Evolutionary conservation across 768 basidiomycete genomes (phyloP).

Genomic region (Lactarius vividus): DNA sequence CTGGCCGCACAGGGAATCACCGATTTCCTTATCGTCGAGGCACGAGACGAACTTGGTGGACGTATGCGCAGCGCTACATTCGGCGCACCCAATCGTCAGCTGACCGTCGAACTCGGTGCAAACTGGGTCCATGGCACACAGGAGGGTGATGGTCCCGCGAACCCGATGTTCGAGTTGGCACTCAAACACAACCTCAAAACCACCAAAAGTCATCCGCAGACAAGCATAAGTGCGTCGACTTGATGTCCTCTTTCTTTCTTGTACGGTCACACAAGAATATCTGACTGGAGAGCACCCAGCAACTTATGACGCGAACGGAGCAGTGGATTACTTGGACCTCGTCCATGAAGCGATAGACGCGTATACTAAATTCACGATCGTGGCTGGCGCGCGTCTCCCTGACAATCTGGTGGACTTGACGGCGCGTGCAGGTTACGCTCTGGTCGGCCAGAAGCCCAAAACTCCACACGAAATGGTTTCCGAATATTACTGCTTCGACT

Average conservation of each 20-base stretch:
- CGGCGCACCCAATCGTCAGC: constrained; percentile 38
- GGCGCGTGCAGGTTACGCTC: constrained; percentile 47
- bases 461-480: constrained; percentile 48
- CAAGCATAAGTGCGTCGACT: constrained; percentile 34
- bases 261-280: background rate
- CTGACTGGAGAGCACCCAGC: constrained; percentile 33
- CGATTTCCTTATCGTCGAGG: constrained; percentile 60
- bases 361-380: constrained; percentile 39
- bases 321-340: constrained; percentile 45
- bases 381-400: constrained; percentile 44
- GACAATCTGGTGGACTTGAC: constrained; percentile 47
- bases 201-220: constrained; percentile 37
- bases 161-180: constrained; percentile 55
- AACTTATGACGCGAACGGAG: constrained; percentile 50
- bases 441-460: constrained; percentile 44
- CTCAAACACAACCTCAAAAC: constrained; percentile 49
- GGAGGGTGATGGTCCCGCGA: constrained; percentile 43
- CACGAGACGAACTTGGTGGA: constrained; percentile 51
- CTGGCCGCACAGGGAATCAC: constrained; percentile 50
- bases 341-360: constrained; percentile 41
- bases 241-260: constrained; percentile 31
- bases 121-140: constrained; percentile 45
- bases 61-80: constrained; percentile 47
- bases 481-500: constrained; percentile 54
- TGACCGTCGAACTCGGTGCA: constrained; percentile 44